These are phyloP conservation scores for Acrodontium crateriforme DNA, from an alignment of 2,329 filamentous ascomycete genomes.

Conservation along the genomic window DNA sequence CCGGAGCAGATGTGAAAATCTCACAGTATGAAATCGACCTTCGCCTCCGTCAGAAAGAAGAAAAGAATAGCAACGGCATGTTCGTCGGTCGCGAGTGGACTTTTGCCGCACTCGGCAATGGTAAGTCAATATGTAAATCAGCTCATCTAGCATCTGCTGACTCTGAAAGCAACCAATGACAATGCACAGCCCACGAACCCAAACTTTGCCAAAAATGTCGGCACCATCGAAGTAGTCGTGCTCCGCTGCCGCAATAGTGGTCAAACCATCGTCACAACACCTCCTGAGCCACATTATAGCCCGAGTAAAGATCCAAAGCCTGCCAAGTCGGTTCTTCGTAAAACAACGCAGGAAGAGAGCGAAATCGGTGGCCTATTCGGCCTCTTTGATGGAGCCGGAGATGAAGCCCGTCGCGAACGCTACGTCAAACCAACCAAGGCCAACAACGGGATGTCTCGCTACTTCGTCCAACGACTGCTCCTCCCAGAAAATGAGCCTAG, in stretches of 20 bases:
- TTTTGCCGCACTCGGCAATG: slow-evolving; percentile 36
- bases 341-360: slow-evolving; percentile 4
- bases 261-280: neutral
- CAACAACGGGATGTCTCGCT: neutral
- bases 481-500: neutral
- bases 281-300: slow-evolving; percentile 7
- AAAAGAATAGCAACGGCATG: slow-evolving; percentile 28
- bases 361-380: slow-evolving; percentile 15
- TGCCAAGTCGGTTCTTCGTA: slow-evolving; percentile 3
- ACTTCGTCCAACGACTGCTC: neutral
- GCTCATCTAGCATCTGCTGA: neutral
- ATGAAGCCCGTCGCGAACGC: slow-evolving; percentile 4
- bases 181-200: slow-evolving; percentile 20
- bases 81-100: slow-evolving; percentile 41
- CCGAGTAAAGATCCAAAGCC: slow-evolving; percentile 4
- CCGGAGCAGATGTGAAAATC: slow-evolving; percentile 13
- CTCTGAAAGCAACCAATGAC: slow-evolving; percentile 23
- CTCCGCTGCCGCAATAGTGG: slow-evolving; percentile 25
- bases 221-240: slow-evolving; percentile 35
- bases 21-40: slow-evolving; percentile 33
- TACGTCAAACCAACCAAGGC: neutral
- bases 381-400: slow-evolving; percentile 22
- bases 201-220: slow-evolving; percentile 26
- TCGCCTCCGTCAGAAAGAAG: slow-evolving; percentile 40
- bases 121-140: slow-evolving; percentile 21